phyloP scores from a whole-genome alignment of 2,329 filamentous ascomycete species.

The Claviceps monticola region DNA sequence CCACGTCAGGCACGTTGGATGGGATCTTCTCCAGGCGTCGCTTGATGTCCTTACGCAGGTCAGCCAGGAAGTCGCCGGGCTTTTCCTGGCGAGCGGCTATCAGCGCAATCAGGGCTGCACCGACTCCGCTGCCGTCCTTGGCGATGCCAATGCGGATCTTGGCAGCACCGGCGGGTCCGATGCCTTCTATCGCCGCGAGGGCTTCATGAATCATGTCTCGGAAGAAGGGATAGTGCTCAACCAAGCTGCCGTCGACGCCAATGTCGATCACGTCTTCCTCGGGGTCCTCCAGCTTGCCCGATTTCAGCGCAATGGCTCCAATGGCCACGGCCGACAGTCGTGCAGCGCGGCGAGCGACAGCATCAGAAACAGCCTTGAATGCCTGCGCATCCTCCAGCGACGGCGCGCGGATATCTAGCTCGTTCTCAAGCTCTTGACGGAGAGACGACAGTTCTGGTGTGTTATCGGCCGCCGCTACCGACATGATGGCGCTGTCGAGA shows the following conservation, averaged over 20 bases:
- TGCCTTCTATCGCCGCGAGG: slow-evolving; percentile 58
- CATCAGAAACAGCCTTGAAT: slow-evolving; percentile 69
- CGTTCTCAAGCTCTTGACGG: slow-evolving; percentile 63
- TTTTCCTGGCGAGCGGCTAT: slow-evolving; percentile 61
- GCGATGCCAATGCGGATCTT: slow-evolving; percentile 89
- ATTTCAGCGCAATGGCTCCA: slow-evolving; percentile 69
- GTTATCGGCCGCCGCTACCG: slow-evolving; percentile 69
- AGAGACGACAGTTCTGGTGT: slow-evolving; percentile 58
- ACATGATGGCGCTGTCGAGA: slow-evolving; percentile 82
- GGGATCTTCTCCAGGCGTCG: slow-evolving; percentile 20
- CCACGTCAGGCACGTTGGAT: slow-evolving; percentile 14
- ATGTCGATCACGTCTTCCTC: slow-evolving; percentile 68
- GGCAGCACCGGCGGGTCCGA: slow-evolving; percentile 67
- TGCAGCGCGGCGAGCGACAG: slow-evolving; percentile 78
- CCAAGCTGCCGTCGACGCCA: slow-evolving; percentile 85
- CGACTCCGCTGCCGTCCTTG: slow-evolving; percentile 76
- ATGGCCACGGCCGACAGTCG: slow-evolving; percentile 80
- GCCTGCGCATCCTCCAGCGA: slow-evolving; percentile 76
- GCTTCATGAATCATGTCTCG: slow-evolving; percentile 78
- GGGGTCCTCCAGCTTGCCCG: slow-evolving; percentile 50
- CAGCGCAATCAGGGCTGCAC: slow-evolving; percentile 85
- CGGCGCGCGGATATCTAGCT: slow-evolving; percentile 62
- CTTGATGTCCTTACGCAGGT: slow-evolving; percentile 26
- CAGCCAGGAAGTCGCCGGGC: slow-evolving; percentile 27
- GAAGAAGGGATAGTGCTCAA: slow-evolving; percentile 93